These are phyloP conservation scores for Dendrostoma leiphaemia DNA, from an alignment of 2,329 filamentous ascomycete genomes.

Conservation along the genomic window DNA sequence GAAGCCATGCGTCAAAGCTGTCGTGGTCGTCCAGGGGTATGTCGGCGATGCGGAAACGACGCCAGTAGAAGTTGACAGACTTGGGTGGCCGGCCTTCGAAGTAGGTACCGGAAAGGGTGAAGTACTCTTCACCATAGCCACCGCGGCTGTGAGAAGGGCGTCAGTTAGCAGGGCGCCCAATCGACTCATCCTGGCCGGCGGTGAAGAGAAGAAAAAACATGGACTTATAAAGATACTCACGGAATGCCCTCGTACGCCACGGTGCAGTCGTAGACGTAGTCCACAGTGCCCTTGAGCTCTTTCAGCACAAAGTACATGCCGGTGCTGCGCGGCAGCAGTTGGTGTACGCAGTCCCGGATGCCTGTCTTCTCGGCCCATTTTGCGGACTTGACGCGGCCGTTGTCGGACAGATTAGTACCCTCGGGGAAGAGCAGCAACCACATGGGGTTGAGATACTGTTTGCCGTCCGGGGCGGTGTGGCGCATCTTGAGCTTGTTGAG, in stretches of 20 bases:
- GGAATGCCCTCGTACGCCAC: slow-evolving; percentile 93
- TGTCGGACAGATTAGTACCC: slow-evolving; percentile 75
- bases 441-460: slow-evolving; percentile 70
- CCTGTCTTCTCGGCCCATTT: slow-evolving; percentile 76
- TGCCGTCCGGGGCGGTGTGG: slow-evolving; percentile 52
- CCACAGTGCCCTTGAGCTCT: slow-evolving; percentile 70
- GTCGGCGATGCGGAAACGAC: slow-evolving; percentile 74
- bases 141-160: slow-evolving; percentile 54
- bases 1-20: slow-evolving; percentile 81
- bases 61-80: slow-evolving; percentile 96
- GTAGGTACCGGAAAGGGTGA: slow-evolving; percentile 82
- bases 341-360: slow-evolving; percentile 68
- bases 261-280: slow-evolving; percentile 90
- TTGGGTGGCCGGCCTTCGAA: slow-evolving; percentile 86
- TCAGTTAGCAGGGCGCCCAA: background rate
- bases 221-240: slow-evolving; percentile 61
- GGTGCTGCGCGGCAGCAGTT: slow-evolving; percentile 76
- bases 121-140: slow-evolving; percentile 86
- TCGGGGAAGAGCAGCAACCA: slow-evolving; percentile 88
- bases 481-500: slow-evolving; percentile 65
- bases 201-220: background rate
- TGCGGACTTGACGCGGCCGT: slow-evolving; percentile 68
- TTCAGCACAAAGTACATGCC: slow-evolving; percentile 77
- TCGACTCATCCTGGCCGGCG: too few relatives aligned
- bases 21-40: slow-evolving; percentile 76